Conservation (phyloP, 164 flowering plant genomes). For the Piper longum region DNA sequence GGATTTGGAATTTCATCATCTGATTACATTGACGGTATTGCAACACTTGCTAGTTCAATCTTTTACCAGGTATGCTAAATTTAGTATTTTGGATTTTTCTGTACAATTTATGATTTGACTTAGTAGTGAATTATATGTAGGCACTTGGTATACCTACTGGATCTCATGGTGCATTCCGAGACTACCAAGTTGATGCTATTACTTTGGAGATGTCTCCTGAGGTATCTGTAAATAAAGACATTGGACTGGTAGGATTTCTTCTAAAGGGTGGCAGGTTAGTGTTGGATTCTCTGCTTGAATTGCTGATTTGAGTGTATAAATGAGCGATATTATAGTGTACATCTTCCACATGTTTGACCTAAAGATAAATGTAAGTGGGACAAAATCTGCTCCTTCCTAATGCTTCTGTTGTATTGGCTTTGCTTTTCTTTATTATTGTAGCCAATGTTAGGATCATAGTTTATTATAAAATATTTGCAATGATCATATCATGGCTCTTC, state of each 20-base stretch:
- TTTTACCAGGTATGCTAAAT: slow-evolving; percentile 53
- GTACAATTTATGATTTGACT: background rate
- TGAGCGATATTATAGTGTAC: no score
- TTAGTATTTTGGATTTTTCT: background rate
- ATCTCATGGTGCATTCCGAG: slow-evolving; percentile 81
- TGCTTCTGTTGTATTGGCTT: no score
- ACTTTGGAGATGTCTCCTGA: slow-evolving; percentile 63
- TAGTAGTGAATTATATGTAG: slow-evolving; percentile 16
- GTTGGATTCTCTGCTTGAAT: background rate
- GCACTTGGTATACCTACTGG: slow-evolving; percentile 89
- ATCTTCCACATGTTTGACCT: no score
- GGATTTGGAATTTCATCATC: slow-evolving; percentile 54
- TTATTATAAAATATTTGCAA: no score
- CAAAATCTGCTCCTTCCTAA: no score
- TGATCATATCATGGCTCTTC: no score
- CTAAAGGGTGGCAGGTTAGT: slow-evolving; percentile 58
- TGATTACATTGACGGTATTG: slow-evolving; percentile 67
- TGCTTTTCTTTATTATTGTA: no score
- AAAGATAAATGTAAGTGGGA: no score
- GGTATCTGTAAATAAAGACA: slow-evolving; percentile 24
- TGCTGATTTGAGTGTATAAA: no score
- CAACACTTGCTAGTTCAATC: slow-evolving; percentile 75
- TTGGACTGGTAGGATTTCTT: slow-evolving; percentile 39
- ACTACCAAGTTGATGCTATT: slow-evolving; percentile 83
- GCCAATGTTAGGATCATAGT: no score